Evolutionary conservation across 2,329 filamentous ascomycete species (phyloP).

Genomic region (Talaromyces sp.): DNA sequence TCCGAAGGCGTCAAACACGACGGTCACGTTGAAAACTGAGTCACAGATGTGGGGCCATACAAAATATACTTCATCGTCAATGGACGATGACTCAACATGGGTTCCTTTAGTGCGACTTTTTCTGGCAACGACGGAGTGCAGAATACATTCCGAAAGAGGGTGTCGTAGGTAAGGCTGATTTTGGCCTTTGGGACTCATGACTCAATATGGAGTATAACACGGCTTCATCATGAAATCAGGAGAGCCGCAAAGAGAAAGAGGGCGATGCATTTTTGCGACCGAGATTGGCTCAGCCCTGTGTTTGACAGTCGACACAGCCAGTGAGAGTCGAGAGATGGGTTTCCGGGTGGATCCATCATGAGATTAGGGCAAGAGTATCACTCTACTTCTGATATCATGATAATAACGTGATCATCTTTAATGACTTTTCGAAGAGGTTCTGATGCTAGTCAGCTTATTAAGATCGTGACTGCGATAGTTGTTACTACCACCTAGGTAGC

Average conservation of each 20-base stretch:
- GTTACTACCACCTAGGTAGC: too few relatives aligned
- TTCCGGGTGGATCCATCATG: not conserved
- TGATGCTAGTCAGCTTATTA: not conserved
- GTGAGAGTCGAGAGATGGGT: not conserved
- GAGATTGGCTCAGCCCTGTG: not conserved
- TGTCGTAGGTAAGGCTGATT: not conserved
- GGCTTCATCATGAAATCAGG: not conserved
- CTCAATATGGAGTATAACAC: not conserved
- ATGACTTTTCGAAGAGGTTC: not conserved
- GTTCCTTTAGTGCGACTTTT: not conserved
- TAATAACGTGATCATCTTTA: not conserved
- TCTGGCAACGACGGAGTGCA: not conserved
- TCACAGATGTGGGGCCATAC: conserved; percentile 1
- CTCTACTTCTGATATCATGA: not conserved
- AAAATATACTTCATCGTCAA: not conserved
- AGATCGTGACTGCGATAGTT: not conserved
- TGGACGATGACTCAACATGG: not conserved
- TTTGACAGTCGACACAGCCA: not conserved
- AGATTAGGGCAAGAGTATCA: not conserved
- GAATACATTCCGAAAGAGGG: not conserved
- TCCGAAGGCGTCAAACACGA: not conserved
- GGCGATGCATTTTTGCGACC: not conserved
- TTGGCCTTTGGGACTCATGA: too few relatives aligned
- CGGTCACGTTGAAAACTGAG: conserved; percentile 6
- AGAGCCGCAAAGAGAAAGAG: not conserved